Evolutionary conservation across 116 monocot genomes (phyloP).

Genomic region (Iris pallida): DNA sequence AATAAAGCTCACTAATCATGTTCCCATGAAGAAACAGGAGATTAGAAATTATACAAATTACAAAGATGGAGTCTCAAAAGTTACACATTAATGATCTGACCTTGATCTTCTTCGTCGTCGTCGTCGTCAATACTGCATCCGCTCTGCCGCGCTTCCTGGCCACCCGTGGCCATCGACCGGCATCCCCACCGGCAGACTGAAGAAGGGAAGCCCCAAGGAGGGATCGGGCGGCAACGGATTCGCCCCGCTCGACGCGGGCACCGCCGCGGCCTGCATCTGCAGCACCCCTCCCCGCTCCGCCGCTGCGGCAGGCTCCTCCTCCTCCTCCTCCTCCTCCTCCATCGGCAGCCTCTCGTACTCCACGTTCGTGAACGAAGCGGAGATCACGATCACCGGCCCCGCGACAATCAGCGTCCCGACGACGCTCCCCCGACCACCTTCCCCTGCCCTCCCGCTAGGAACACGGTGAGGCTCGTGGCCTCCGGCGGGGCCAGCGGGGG

Average conservation of each 20-base stretch:
- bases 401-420: constrained; percentile 70
- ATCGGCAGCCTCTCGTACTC: constrained; percentile 86
- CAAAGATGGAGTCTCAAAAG: too few relatives aligned
- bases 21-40: too few relatives aligned
- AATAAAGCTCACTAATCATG: too few relatives aligned
- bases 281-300: background rate
- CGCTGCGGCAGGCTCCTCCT: constrained; percentile 15
- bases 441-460: constrained; percentile 85
- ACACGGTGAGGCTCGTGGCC: constrained; percentile 78
- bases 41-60: too few relatives aligned
- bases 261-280: constrained; percentile 8
- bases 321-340: constrained; percentile 56
- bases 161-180: constrained; percentile 55
- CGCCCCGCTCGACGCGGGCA: constrained; percentile 7
- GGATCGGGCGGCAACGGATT: constrained; percentile 17
- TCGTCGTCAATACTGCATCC: constrained; percentile 12
- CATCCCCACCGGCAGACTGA: constrained; percentile 59
- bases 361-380: constrained; percentile 89
- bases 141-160: constrained; percentile 11
- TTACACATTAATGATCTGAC: too few relatives aligned
- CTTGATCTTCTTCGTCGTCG: too few relatives aligned
- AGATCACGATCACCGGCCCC: constrained; percentile 84
- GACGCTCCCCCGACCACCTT: constrained; percentile 85
- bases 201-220: constrained; percentile 60
- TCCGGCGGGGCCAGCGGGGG: constrained; percentile 91